Conservation (phyloP, 2,329 filamentous ascomycete species). For the Thielaviopsis musarum region DNA sequence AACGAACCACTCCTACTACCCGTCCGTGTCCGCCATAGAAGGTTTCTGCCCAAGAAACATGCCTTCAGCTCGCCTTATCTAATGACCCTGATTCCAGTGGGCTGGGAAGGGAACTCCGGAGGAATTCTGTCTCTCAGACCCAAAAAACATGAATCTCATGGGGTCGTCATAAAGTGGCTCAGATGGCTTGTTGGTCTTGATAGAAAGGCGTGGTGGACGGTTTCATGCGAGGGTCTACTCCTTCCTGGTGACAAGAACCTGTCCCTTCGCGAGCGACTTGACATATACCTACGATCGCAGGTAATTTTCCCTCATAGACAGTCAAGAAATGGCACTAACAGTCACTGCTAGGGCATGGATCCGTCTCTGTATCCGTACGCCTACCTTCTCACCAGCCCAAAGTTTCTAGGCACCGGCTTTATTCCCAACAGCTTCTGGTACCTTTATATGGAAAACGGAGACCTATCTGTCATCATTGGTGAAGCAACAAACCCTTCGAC, state of each 20-base stretch:
- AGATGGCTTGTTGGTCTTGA: constrained; percentile 4
- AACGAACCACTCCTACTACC: neutral
- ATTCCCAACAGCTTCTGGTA: constrained; percentile 72
- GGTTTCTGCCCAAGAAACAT: constrained; percentile 51
- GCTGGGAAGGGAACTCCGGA: constrained; percentile 37
- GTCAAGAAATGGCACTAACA: neutral
- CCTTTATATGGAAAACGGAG: constrained; percentile 42
- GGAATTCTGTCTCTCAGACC: constrained; percentile 35
- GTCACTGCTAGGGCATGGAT: constrained; percentile 32
- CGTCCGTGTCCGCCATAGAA: constrained; percentile 27
- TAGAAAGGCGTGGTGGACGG: constrained; percentile 33
- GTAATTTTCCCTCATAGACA: constrained; percentile 22
- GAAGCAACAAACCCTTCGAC: constrained; percentile 68
- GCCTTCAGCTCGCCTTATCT: constrained; percentile 57
- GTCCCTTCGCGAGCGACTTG: constrained; percentile 47
- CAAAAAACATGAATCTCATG: neutral
- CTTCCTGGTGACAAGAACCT: constrained; percentile 31
- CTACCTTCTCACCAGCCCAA: constrained; percentile 54
- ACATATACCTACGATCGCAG: constrained; percentile 38
- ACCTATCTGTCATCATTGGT: constrained; percentile 46
- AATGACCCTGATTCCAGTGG: constrained; percentile 48
- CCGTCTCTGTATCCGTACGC: constrained; percentile 45
- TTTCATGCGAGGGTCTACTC: constrained; percentile 45
- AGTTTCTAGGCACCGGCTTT: constrained; percentile 53
- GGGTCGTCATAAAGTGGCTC: neutral